Percentiles rank a stretch among this genome's conserved stretches.
These are phyloP conservation scores for Ophiocordyceps camponoti-floridani DNA, from an alignment of 2,329 filamentous ascomycete genomes.

Conservation along the genomic window DNA sequence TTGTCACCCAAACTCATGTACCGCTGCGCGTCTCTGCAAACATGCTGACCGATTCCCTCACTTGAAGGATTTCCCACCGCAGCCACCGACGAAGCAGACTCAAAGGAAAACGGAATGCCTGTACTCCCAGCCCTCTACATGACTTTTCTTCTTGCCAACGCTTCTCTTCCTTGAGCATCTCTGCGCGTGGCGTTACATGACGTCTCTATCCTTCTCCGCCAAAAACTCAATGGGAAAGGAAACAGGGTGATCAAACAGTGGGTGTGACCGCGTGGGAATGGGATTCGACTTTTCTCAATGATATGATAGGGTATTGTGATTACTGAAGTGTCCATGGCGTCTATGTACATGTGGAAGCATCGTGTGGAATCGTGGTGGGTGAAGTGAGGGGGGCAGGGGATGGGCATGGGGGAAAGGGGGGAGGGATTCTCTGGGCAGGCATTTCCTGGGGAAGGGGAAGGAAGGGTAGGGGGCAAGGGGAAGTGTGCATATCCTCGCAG, in stretches of 20 bases:
- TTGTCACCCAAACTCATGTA: no score
- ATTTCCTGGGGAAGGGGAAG: neutral
- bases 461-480: neutral
- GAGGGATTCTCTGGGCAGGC: neutral
- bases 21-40: no score
- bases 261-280: conserved; percentile 5
- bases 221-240: conserved; percentile 4
- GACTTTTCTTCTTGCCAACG: conserved; percentile 19
- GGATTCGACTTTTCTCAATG: conserved; percentile 11
- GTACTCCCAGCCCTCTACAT: conserved; percentile 23
- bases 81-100: neutral
- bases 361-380: conserved; percentile 16
- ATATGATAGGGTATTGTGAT: conserved; percentile 15
- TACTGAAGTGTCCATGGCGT: conserved; percentile 17
- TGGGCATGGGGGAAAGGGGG: neutral
- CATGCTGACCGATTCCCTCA: no score
- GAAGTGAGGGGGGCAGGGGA: conserved; percentile 3
- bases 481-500: neutral
- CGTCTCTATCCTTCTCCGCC: conserved; percentile 20
- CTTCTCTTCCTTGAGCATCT: conserved; percentile 9
- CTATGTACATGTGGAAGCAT: conserved; percentile 21
- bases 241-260: neutral
- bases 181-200: conserved; percentile 21
- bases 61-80: no score
- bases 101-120: conserved; percentile 7